Base-by-base conservation (phyloP, 495 filamentous ascomycete species). In the Evernia prunastri region DNA sequence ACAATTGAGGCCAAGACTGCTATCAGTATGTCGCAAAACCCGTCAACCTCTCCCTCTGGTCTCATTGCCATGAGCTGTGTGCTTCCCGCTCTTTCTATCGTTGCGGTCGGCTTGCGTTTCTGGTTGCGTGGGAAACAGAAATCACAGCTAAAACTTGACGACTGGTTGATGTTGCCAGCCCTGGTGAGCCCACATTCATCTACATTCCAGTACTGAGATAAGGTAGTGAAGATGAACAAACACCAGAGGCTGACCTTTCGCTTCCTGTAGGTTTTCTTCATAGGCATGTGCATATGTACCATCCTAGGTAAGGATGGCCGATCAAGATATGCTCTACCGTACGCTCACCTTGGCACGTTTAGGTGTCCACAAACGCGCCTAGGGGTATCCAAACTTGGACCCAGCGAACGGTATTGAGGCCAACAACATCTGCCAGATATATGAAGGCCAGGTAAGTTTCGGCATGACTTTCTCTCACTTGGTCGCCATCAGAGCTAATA, bases 81-180 rank as follows among this genome's bases (percentile, higher is more conserved):
- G 8, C 45, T 49, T 2, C 45, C 45, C 8, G 11, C 10, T 25
- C 45, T 25, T 25, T 49, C 9, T 9, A 59, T 42, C 11, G 35
- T 27, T 59, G 57, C 57, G 12, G 57, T 59, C 11, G 31, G 12
- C 12, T 9, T 59, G 6, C 57, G 57, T 5, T 59, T 59, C 1
- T 59, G 57, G 57, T 15, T 40, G 3, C 57, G 57, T 42, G 12
- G 3, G 23, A 17, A 9, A 18, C 57, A 59, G 27, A 42, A 20
- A 7, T 25, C 36, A 42, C 25, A 40, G 36, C 13, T 42, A 5
- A 29, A 9, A 10, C 4, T 59, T 13, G 57, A 59, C 33, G 57
- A 59, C 57, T 59, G 57, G 57, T 31, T 59, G 18, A 39, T 59
- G 18, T 3, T 59, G 36, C 57, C 57, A 29, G 35, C 57, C n/a